Evolutionary conservation across 371 early-diverging fungal genomes (phyloP).

Genomic region (Rhizopus sp.): DNA sequence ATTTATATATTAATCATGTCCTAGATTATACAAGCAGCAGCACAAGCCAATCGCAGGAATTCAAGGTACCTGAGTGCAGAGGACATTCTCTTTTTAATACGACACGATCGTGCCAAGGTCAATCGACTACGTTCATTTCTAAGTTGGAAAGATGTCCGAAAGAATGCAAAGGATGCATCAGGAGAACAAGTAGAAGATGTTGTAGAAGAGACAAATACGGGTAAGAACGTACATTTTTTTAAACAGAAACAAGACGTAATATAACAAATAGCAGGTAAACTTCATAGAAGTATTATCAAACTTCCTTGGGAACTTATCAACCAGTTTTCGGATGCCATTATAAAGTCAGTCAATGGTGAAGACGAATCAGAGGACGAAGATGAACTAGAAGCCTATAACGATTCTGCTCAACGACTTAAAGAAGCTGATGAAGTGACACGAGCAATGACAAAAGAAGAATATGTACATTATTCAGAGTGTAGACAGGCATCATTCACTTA

Average conservation of each 20-base stretch:
- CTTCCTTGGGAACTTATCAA: constrained; percentile 91
- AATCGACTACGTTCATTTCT: constrained; percentile 88
- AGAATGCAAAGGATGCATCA: constrained; percentile 79
- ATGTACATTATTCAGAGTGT: constrained; percentile 98
- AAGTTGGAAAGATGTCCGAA: constrained; percentile 96
- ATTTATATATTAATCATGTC: background rate
- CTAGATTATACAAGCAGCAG: constrained; percentile 83
- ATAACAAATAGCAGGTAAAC: constrained; percentile 47
- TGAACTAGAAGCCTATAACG: constrained; percentile 84
- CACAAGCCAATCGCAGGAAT: constrained; percentile 81
- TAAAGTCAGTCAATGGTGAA: constrained; percentile 58
- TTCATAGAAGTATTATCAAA: constrained; percentile 77
- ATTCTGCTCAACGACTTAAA: constrained; percentile 76
- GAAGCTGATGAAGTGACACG: constrained; percentile 92
- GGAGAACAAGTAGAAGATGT: constrained; percentile 72
- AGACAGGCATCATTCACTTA: constrained; percentile 97
- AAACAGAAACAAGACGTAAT: constrained; percentile 20
- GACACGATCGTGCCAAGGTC: constrained; percentile 92
- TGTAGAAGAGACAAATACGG: constrained; percentile 69
- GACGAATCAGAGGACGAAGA: constrained; percentile 85
- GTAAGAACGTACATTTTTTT: constrained; percentile 12
- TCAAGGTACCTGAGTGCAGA: constrained; percentile 86
- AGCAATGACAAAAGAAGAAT: constrained; percentile 97
- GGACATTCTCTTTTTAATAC: constrained; percentile 95
- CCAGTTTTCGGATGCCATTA: constrained; percentile 70